Conservation (phyloP, 2,329 filamentous ascomycete genomes). For the Microdochium bolleyi region DNA sequence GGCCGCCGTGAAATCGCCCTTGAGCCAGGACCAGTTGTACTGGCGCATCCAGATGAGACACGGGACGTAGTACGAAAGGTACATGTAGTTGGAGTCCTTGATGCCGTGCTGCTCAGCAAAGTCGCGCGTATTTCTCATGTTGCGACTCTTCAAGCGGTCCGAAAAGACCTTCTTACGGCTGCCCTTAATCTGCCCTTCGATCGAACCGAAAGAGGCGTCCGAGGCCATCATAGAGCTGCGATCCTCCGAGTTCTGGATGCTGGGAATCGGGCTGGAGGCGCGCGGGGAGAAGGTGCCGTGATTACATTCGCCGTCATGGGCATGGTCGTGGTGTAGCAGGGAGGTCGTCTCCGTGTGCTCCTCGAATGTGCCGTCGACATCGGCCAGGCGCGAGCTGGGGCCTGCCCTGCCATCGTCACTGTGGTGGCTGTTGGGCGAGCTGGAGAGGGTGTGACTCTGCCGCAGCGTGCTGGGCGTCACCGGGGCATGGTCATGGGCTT, state of each 20-base stretch:
- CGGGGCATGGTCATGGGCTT: constrained; percentile 14
- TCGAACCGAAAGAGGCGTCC: constrained; percentile 25
- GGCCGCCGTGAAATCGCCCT: constrained; percentile 80
- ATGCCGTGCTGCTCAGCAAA: constrained; percentile 68
- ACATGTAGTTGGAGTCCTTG: constrained; percentile 69
- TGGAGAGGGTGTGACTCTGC: constrained; percentile 17
- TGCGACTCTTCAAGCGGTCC: constrained; percentile 48
- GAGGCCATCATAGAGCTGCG: constrained; percentile 20
- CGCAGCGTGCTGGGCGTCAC: constrained; percentile 20
- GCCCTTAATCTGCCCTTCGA: constrained; percentile 27
- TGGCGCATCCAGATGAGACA: constrained; percentile 85
- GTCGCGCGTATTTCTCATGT: constrained; percentile 64
- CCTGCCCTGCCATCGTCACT: background rate
- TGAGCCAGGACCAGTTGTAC: constrained; percentile 74
- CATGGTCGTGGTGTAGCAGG: constrained; percentile 29
- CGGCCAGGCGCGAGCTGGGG: background rate
- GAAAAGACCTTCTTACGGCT: constrained; percentile 41
- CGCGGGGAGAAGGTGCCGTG: constrained; percentile 74
- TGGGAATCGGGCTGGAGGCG: constrained; percentile 39
- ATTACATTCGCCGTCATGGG: constrained; percentile 46
- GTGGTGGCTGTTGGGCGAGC: background rate
- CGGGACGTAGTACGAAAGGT: constrained; percentile 87
- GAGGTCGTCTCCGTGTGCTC: constrained; percentile 40
- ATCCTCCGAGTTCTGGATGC: constrained; percentile 17
- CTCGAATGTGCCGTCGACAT: constrained; percentile 1